Percentiles rank a stretch among this genome's conserved stretches.
Evolutionary conservation across 805 yeast species (phyloP).

Genomic region (Metschnikowia henanensis): DNA sequence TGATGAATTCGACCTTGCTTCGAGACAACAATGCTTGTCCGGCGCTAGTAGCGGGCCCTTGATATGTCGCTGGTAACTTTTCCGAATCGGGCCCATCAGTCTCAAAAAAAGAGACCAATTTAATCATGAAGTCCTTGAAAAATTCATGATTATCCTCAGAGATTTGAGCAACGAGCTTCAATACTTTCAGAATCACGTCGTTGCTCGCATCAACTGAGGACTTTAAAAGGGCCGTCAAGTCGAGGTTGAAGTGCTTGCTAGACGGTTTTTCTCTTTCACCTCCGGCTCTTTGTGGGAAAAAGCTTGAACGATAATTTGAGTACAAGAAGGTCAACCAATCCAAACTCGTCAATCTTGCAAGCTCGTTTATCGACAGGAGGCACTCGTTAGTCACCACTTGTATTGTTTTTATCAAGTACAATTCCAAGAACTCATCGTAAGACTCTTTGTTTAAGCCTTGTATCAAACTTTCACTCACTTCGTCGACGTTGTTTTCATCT

Average conservation of each 20-base stretch:
- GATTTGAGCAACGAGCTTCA: constrained; percentile 71
- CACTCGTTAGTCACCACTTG: constrained; percentile 69
- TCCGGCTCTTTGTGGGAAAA: constrained; percentile 24
- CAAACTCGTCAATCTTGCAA: constrained; percentile 77
- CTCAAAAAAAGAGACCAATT: constrained; percentile 67
- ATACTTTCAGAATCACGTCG: constrained; percentile 71
- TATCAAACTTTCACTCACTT: constrained; percentile 53
- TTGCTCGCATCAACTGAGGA: constrained; percentile 71
- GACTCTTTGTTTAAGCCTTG: constrained; percentile 42
- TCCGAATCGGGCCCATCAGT: constrained; percentile 44
- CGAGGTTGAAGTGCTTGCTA: constrained; percentile 29
- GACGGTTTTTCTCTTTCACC: constrained; percentile 30
- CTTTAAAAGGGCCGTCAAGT: constrained; percentile 74
- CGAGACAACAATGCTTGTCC: constrained; percentile 49
- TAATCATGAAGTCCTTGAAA: constrained; percentile 72
- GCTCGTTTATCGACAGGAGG: constrained; percentile 52
- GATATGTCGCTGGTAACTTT: constrained; percentile 31
- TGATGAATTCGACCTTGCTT: constrained; percentile 62
- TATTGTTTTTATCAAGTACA: constrained; percentile 51
- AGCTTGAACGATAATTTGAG: constrained; percentile 49
- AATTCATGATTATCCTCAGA: constrained; percentile 75
- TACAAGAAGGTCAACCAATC: constrained; percentile 91
- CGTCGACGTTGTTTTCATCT: constrained; percentile 25
- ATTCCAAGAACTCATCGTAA: constrained; percentile 41
- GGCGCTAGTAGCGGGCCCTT: constrained; percentile 3